phyloP scores from a whole-genome alignment of 1,284 basidiomycete genomes.

The Blastosporella zonata region DNA sequence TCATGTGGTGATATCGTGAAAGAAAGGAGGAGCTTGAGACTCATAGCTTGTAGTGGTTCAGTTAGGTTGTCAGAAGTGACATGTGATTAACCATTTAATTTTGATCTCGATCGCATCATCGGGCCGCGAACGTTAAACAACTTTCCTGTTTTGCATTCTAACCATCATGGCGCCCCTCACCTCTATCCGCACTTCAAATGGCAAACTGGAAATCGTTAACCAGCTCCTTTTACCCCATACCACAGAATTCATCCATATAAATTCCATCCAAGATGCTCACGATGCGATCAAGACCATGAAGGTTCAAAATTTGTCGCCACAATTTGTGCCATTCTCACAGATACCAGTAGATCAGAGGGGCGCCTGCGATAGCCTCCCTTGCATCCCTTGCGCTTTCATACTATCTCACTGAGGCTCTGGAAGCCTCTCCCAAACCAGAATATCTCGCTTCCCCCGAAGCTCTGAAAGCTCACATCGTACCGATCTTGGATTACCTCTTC shows the following conservation, averaged over 20 bases:
- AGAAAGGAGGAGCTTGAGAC: conserved; percentile 16
- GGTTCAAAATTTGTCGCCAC: conserved; percentile 34
- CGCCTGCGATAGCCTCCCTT: conserved; percentile 91
- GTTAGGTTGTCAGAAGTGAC: background rate
- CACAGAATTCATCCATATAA: conserved; percentile 70
- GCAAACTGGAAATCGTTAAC: conserved; percentile 80
- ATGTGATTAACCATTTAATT: background rate
- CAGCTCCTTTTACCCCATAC: conserved; percentile 84
- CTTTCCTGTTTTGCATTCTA: background rate
- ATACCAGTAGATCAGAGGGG: conserved; percentile 73
- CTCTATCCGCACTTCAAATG: conserved; percentile 64
- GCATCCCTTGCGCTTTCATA: conserved; percentile 78
- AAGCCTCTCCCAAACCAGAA: conserved; percentile 40
- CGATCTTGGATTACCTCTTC: conserved; percentile 69
- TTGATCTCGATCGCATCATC: background rate
- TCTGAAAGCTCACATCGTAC: conserved; percentile 51
- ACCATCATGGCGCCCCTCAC: conserved; percentile 34
- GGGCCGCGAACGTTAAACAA: background rate
- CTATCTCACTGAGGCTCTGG: conserved; percentile 49
- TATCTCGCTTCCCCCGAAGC: conserved; percentile 47
- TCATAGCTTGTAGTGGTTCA: background rate
- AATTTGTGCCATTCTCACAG: conserved; percentile 5
- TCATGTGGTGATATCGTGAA: conserved; percentile 46
- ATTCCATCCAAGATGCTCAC: conserved; percentile 76
- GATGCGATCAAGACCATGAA: conserved; percentile 94